Conservation (phyloP, 1,284 basidiomycete genomes). For the Cutaneotrichosporon dermatis region DNA sequence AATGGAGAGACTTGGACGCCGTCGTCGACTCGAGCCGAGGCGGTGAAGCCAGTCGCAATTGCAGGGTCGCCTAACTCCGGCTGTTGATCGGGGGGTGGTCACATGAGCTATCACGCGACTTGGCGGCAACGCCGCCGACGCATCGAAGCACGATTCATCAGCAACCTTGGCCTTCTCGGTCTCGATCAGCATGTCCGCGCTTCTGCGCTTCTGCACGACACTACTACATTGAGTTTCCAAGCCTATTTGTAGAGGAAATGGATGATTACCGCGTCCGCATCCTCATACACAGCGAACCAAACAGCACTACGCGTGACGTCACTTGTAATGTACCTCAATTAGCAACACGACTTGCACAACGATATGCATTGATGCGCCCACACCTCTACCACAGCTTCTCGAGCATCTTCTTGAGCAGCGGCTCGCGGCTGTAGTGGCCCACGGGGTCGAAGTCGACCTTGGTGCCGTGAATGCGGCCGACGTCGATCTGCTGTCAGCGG, state of each 20-base stretch:
- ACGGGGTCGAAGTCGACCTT: conserved; percentile 67
- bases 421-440: conserved; percentile 65
- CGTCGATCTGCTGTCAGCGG: conserved; percentile 52
- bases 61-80: background rate
- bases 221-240: too few species aligned
- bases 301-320: background rate
- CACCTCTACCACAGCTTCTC: conserved; percentile 5
- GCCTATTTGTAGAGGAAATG: background rate
- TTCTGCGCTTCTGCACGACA: too few species aligned
- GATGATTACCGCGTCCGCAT: background rate
- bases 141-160: too few species aligned
- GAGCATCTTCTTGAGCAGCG: conserved; percentile 41
- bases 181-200: too few species aligned
- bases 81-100: background rate
- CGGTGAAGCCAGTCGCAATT: too few species aligned
- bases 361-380: background rate
- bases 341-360: too few species aligned
- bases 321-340: too few species aligned
- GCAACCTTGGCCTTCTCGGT: background rate
- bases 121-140: too few species aligned
- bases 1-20: too few species aligned
- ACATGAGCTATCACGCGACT: background rate
- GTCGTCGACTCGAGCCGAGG: too few species aligned
- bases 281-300: background rate
- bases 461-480: conserved; percentile 59